These are phyloP conservation scores for Neonothopanus nambi DNA, from an alignment of 1,284 basidiomycete genomes.

Conservation along the genomic window DNA sequence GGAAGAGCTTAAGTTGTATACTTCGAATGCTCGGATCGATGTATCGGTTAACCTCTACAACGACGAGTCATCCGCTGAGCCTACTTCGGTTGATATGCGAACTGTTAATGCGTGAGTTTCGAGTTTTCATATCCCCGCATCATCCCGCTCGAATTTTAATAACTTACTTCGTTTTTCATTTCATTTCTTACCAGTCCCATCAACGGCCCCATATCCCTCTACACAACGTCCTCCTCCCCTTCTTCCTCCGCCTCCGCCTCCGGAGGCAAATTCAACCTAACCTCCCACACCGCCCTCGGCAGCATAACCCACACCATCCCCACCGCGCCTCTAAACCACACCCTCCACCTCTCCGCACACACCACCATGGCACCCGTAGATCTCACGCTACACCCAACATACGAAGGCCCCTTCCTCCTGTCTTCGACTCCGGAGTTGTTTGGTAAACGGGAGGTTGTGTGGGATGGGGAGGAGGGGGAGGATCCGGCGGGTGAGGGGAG, in stretches of 20 bases:
- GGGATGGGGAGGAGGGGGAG: conserved; percentile 22
- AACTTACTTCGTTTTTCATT: neutral
- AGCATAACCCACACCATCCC: conserved; percentile 33
- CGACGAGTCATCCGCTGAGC: conserved; percentile 20
- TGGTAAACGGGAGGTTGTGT: conserved; percentile 18
- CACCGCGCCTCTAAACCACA: conserved; percentile 39
- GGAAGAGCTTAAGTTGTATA: conserved; percentile 35
- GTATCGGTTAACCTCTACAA: conserved; percentile 35
- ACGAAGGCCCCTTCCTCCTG: conserved; percentile 41
- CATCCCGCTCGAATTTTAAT: too few species aligned
- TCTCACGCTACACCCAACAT: conserved; percentile 38
- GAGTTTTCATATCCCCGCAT: neutral
- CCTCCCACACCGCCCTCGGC: conserved; percentile 28
- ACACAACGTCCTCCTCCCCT: conserved; percentile 16
- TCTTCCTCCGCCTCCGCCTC: conserved; percentile 2
- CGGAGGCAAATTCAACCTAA: conserved; percentile 38
- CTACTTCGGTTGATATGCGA: conserved; percentile 27
- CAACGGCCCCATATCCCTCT: conserved; percentile 28
- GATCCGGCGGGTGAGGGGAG: conserved; percentile 43
- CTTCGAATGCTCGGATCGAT: conserved; percentile 38
- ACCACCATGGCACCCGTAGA: conserved; percentile 33
- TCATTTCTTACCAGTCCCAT: conserved; percentile 27
- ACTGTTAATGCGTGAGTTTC: conserved; percentile 41
- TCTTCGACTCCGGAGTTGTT: conserved; percentile 29
- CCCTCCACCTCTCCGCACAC: conserved; percentile 32